Percentiles rank a stretch among this genome's conserved stretches.
These are phyloP conservation scores for Suillus decipiens DNA, from an alignment of 768 basidiomycete genomes.

Conservation along the genomic window DNA sequence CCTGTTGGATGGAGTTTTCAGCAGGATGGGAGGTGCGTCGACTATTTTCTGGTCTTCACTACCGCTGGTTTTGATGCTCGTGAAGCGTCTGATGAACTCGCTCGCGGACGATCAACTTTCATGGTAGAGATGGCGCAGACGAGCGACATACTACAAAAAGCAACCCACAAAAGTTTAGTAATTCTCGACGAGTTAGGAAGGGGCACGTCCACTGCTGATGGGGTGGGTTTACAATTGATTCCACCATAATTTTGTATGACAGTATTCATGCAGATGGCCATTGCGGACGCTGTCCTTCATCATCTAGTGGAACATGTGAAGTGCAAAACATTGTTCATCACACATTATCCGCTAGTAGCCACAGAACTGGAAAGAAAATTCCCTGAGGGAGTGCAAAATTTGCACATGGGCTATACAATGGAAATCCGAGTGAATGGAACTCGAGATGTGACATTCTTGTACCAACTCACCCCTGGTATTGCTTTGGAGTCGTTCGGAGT, in stretches of 20 bases:
- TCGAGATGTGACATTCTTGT: slow-evolving; percentile 86
- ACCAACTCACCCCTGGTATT: slow-evolving; percentile 69
- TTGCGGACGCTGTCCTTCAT: slow-evolving; percentile 79
- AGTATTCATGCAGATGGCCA: slow-evolving; percentile 64
- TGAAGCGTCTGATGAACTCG: slow-evolving; percentile 83
- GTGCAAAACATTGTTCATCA: slow-evolving; percentile 88
- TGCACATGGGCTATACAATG: slow-evolving; percentile 85
- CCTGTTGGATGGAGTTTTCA: slow-evolving; percentile 83
- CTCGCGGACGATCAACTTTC: slow-evolving; percentile 87
- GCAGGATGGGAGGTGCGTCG: slow-evolving; percentile 82
- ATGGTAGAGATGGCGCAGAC: slow-evolving; percentile 98
- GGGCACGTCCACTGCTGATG: slow-evolving; percentile 93
- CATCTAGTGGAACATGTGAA: slow-evolving; percentile 59
- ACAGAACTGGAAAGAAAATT: slow-evolving; percentile 59
- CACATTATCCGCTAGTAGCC: slow-evolving; percentile 91
- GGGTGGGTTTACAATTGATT: slow-evolving; percentile 41
- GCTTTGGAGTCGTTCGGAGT: slow-evolving; percentile 88
- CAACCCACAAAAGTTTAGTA: slow-evolving; percentile 76
- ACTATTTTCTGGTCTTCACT: slow-evolving; percentile 3
- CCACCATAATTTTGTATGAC: slow-evolving; percentile 12
- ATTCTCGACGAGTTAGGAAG: slow-evolving; percentile 90
- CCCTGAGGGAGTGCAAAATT: slow-evolving; percentile 64
- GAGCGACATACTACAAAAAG: slow-evolving; percentile 79
- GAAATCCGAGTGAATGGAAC: slow-evolving; percentile 70
- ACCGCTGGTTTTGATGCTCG: slow-evolving; percentile 8